These are phyloP conservation scores for Coemansia sp. DNA, from an alignment of 192 early-diverging fungal species.

Conservation along the genomic window DNA sequence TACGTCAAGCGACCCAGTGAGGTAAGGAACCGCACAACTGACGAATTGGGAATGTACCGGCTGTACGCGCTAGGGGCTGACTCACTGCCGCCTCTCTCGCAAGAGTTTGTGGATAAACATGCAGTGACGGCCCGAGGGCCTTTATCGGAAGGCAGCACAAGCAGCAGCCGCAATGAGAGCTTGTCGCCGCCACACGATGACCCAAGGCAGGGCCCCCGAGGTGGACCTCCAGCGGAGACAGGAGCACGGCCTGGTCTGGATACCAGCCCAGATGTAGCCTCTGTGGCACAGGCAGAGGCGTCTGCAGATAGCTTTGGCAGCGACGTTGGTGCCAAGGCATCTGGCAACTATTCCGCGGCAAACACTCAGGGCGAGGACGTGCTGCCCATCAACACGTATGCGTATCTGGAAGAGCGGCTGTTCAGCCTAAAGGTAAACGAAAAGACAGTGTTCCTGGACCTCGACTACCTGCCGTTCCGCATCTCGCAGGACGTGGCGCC, in stretches of 20 bases:
- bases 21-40: conserved; percentile 8
- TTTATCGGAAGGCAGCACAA: neutral
- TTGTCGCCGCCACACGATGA: neutral
- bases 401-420: conserved; percentile 53
- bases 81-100: conserved; percentile 36
- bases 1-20: conserved; percentile 43
- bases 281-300: conserved; percentile 1
- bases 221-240: neutral
- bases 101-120: conserved; percentile 38
- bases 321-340: neutral
- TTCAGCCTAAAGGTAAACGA: conserved; percentile 29
- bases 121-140: neutral
- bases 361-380: neutral
- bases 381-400: conserved; percentile 43
- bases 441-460: conserved; percentile 24
- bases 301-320: neutral
- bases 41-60: conserved; percentile 36
- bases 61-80: conserved; percentile 48
- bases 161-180: conserved; percentile 8
- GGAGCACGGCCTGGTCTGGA: neutral
- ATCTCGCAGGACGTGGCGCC: conserved; percentile 51
- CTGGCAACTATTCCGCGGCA: neutral
- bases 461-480: conserved; percentile 52
- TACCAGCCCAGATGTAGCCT: neutral
- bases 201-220: neutral